phyloP scores from a whole-genome alignment of 306 rosid genomes.

The Prosopis cineraria region DNA sequence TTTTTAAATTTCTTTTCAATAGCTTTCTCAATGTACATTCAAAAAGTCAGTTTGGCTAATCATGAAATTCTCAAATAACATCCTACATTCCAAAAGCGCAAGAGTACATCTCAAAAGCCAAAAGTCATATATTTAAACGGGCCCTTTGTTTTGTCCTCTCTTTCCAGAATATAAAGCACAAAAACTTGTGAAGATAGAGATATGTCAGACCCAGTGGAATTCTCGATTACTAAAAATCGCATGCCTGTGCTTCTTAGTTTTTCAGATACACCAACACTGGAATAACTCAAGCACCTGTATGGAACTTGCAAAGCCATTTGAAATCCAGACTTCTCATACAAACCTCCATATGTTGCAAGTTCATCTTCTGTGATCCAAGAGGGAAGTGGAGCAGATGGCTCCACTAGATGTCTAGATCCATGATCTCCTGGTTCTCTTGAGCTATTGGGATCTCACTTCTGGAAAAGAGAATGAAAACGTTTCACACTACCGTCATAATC shows the following conservation, averaged over 20 bases:
- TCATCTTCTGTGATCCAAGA: conserved; percentile 82
- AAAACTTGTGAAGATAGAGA: neutral
- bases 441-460: conserved; percentile 76
- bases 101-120: no score
- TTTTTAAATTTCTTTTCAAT: no score
- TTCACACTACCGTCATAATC: conserved; percentile 78
- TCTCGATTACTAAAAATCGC: neutral
- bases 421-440: conserved; percentile 71
- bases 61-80: no score
- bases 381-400: conserved; percentile 70
- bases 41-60: no score
- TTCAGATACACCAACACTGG: neutral
- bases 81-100: no score
- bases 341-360: conserved; percentile 59
- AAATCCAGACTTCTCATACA: conserved; percentile 82
- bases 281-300: conserved; percentile 57
- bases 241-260: neutral
- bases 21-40: no score
- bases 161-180: neutral
- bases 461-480: conserved; percentile 79
- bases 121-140: no score
- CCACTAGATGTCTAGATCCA: conserved; percentile 94
- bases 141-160: neutral
- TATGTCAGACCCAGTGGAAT: neutral
- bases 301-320: conserved; percentile 70